These are phyloP conservation scores for Cladophialophora carrionii DNA, from an alignment of 2,329 filamentous ascomycete species.

Conservation along the genomic window DNA sequence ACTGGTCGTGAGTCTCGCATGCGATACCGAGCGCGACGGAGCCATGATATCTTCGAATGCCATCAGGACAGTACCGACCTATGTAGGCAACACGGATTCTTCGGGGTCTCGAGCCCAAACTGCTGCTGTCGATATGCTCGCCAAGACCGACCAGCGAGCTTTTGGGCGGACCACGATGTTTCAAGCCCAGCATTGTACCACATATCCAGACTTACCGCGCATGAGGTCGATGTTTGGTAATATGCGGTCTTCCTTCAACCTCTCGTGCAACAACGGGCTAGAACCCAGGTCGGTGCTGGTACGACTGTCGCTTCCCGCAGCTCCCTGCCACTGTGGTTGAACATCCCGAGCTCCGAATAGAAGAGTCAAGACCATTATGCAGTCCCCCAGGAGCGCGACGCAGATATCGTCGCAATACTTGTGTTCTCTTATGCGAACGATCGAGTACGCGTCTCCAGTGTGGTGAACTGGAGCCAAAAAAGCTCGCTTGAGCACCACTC, in stretches of 20 bases:
- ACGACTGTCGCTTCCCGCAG: conserved; percentile 16
- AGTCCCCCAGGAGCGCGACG: background rate
- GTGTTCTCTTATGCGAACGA: background rate
- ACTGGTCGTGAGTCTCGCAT: background rate
- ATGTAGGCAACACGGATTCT: conserved; percentile 1
- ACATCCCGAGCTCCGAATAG: background rate
- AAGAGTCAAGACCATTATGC: background rate
- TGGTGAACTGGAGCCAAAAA: background rate
- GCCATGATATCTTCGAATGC: background rate
- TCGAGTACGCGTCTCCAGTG: background rate
- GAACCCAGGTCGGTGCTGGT: conserved; percentile 18
- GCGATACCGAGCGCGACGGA: background rate
- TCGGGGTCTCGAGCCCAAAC: background rate
- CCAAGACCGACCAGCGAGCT: conserved; percentile 1
- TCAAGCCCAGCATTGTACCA: conserved; percentile 26
- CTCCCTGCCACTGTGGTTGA: background rate
- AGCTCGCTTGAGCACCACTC: background rate
- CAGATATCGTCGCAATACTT: background rate
- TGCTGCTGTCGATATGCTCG: background rate
- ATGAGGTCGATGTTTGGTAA: conserved; percentile 29
- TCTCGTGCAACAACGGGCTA: conserved; percentile 20
- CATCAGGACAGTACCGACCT: conserved; percentile 10
- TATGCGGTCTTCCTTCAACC: conserved; percentile 20
- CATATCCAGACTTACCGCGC: conserved; percentile 16
- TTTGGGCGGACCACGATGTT: conserved; percentile 5